A percentile compares a stretch with the other conserved stretches of the same genome.
phyloP scores from a whole-genome alignment of 2,329 filamentous ascomycete species.

The Microcera coccophila region DNA sequence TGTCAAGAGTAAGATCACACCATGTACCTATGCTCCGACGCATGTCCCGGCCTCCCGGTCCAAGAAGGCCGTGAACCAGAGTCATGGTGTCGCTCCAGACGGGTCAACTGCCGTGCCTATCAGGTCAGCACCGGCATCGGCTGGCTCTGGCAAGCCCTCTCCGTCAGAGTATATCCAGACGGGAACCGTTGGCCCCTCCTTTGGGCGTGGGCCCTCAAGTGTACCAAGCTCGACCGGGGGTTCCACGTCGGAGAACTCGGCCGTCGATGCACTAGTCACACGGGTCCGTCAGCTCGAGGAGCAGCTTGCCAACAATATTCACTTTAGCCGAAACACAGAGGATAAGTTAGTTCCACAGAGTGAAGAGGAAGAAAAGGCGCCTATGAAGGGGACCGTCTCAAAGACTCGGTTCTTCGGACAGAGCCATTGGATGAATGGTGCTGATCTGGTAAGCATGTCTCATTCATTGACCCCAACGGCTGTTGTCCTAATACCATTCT shows the following conservation, averaged over 20 bases:
- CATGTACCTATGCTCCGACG: conserved; percentile 49
- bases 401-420: conserved; percentile 46
- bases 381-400: conserved; percentile 34
- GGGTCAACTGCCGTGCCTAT: conserved; percentile 16
- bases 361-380: conserved; percentile 9
- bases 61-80: conserved; percentile 15
- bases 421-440: conserved; percentile 49
- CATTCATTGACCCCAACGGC: background rate
- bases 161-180: conserved; percentile 3
- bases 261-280: conserved; percentile 33
- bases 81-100: conserved; percentile 2
- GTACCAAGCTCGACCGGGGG: conserved; percentile 24
- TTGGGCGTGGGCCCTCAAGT: conserved; percentile 18
- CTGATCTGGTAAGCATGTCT: conserved; percentile 40
- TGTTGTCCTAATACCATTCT: conserved; percentile 4
- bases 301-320: conserved; percentile 32
- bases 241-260: conserved; percentile 24
- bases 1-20: conserved; percentile 49
- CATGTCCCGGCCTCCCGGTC: conserved; percentile 29
- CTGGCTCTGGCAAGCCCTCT: conserved; percentile 5
- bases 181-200: background rate
- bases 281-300: conserved; percentile 43
- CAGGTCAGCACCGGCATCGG: conserved; percentile 15
- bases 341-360: conserved; percentile 8
- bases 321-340: conserved; percentile 18